Conservation (phyloP, 1,284 basidiomycete genomes). For the Amylostereum chailletii region DNA sequence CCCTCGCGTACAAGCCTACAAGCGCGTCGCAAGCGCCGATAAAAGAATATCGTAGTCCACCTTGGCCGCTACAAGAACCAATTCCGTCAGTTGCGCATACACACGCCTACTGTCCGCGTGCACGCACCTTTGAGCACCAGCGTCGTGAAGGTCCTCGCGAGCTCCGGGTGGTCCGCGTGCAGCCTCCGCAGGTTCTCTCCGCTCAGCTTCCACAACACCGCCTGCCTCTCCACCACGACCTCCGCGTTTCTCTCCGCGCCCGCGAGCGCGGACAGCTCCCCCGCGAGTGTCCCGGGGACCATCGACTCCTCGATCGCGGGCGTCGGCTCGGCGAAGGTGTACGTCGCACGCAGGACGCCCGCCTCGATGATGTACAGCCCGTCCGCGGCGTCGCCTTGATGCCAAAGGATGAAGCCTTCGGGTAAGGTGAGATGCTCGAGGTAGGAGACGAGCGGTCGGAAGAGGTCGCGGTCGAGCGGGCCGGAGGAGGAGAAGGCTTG, state of each 20-base stretch:
- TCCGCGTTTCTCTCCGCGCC: constrained; percentile 77
- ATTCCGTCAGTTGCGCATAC: not conserved
- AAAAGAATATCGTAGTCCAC: constrained; percentile 71
- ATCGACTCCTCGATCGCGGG: constrained; percentile 76
- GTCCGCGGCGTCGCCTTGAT: constrained; percentile 65
- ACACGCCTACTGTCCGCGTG: not conserved
- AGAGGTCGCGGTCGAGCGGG: constrained; percentile 36
- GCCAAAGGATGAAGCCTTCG: constrained; percentile 68
- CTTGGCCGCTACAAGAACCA: constrained; percentile 53
- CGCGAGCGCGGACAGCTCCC: constrained; percentile 79
- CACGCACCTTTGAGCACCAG: constrained; percentile 73
- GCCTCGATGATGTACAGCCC: constrained; percentile 83
- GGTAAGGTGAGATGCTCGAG: constrained; percentile 57
- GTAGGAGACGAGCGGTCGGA: constrained; percentile 59
- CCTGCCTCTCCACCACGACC: constrained; percentile 71
- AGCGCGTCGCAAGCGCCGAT: constrained; percentile 52
- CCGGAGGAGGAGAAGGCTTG: constrained; percentile 72
- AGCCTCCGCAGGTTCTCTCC: constrained; percentile 45
- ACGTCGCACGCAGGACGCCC: constrained; percentile 76
- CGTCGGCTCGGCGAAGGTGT: constrained; percentile 64
- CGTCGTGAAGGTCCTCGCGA: constrained; percentile 61
- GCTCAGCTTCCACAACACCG: constrained; percentile 75
- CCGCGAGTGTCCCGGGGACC: constrained; percentile 87
- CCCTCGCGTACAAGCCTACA: not conserved
- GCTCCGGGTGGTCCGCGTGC: constrained; percentile 56